Evolutionary conservation across 352 stramenopile genomes (phyloP), one percentile per base, ranked within the genome.

Genomic region (Plasmopara muralis): DNA sequence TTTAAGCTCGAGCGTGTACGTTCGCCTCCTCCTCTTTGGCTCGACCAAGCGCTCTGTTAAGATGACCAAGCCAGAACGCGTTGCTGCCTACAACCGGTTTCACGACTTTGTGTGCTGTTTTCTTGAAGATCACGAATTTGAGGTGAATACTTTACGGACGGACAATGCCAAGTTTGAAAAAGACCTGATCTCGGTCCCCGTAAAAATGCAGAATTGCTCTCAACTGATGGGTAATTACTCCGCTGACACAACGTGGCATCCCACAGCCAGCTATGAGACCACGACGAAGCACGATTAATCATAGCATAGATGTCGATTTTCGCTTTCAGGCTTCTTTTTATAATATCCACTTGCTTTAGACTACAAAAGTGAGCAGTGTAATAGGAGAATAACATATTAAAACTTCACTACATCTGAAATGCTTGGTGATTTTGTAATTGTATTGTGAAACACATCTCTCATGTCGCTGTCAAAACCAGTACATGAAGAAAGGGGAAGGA

Each of bases 61-160:
- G 41, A 64, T 68, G 60, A 48, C 10, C 7, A 0, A 15, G 5
- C 5, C 30, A 14, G 49, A 68, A 50, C 54, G 54, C 1, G 46
- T 64, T 39, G 50, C 29, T 12, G 54, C 60, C 18, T 67, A 63
- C 44, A 55, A 63, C 41, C 55, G 41, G 18, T 67, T 64, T 30
- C 60, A 67, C 40, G 55, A 62, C 18, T 62, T 62, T 13, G 60
- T 63, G 40, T 67, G 60, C 50, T 64, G 60, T 35, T 67, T 52
- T 42, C 41, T 67, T 12, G 34, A 55, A 33, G 42, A 60, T 37
- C 48, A 67, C 33, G 50, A 59, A 38, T 67, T 60, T 8, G 60
- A 64, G 41, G 60, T 67, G 20, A 60, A 63, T 31, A 55, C 50
- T 4, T 49, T 54, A 2, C 43, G 53, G 39, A 59, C 42, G 47